Evolutionary conservation across 352 stramenopile species (phyloP).

Genomic region (Stramenopiles sp.): DNA sequence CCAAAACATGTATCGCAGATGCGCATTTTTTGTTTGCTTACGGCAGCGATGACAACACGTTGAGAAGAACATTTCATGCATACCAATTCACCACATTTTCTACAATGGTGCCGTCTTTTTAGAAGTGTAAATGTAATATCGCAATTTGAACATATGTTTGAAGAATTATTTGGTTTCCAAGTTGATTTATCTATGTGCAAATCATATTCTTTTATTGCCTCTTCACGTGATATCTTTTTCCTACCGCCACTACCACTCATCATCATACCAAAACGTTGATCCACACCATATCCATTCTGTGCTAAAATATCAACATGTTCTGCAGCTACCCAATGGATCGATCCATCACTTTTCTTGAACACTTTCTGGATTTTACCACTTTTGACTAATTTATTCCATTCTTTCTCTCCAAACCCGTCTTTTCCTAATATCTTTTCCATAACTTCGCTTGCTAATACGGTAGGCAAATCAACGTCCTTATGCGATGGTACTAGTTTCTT

Average conservation of each 20-base stretch:
- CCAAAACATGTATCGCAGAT: background rate
- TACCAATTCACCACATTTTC: conserved; percentile 47
- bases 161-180: conserved; percentile 33
- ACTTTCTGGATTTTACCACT: background rate
- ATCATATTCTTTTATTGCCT: background rate
- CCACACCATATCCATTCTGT: background rate
- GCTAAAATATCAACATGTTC: background rate
- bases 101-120: conserved; percentile 45
- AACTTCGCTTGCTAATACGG: background rate
- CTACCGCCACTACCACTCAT: background rate
- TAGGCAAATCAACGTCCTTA: background rate
- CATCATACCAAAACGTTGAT: background rate
- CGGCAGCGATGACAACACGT: conserved; percentile 28
- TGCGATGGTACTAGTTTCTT: background rate
- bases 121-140: conserved; percentile 46
- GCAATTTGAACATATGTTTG: conserved; percentile 37
- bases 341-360: background rate
- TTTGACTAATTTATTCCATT: background rate
- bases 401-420: background rate
- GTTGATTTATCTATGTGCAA: background rate
- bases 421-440: background rate
- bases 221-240: background rate
- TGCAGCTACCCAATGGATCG: background rate
- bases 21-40: conserved; percentile 22
- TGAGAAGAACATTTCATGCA: conserved; percentile 42